Conservation (phyloP, 352 stramenopile species). For the Pythium rishiriense region DNA sequence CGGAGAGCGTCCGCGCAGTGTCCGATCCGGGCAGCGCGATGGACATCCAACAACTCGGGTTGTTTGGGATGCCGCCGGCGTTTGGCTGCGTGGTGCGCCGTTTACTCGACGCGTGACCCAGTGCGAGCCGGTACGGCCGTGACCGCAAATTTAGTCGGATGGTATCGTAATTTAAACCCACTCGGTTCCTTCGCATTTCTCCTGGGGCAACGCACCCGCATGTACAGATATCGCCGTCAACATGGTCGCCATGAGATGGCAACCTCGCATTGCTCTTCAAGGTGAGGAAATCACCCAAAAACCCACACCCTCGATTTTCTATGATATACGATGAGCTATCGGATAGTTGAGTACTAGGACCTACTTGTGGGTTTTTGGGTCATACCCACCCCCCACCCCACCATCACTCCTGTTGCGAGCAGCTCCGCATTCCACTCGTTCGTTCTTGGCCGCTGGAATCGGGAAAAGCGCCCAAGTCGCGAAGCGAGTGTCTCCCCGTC, state of each 20-base stretch:
- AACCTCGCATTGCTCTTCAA: too few species aligned
- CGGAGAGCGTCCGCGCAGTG: not conserved
- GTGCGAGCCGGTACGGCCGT: too few species aligned
- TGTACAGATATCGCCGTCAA: too few species aligned
- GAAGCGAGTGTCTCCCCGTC: not conserved
- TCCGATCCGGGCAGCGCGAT: too few species aligned
- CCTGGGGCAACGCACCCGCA: too few species aligned
- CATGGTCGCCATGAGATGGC: not conserved
- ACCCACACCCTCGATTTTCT: too few species aligned
- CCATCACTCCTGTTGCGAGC: conserved; percentile 8
- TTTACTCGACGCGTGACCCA: not conserved
- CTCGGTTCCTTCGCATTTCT: too few species aligned
- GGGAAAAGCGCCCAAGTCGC: too few species aligned
- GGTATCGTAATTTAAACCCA: too few species aligned
- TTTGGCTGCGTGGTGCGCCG: not conserved
- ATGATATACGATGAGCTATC: too few species aligned
- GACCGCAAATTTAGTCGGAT: too few species aligned
- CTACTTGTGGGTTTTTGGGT: conserved; percentile 3
- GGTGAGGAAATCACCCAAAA: conserved; percentile 6
- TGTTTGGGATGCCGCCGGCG: not conserved
- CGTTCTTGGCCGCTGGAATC: not conserved
- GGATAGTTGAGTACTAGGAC: too few species aligned
- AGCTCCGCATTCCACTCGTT: conserved; percentile 17
- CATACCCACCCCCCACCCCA: not conserved
- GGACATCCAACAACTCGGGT: not conserved